Conservation (phyloP, 2,329 filamentous ascomycete genomes). For the Phaeosphaeria sp. region DNA sequence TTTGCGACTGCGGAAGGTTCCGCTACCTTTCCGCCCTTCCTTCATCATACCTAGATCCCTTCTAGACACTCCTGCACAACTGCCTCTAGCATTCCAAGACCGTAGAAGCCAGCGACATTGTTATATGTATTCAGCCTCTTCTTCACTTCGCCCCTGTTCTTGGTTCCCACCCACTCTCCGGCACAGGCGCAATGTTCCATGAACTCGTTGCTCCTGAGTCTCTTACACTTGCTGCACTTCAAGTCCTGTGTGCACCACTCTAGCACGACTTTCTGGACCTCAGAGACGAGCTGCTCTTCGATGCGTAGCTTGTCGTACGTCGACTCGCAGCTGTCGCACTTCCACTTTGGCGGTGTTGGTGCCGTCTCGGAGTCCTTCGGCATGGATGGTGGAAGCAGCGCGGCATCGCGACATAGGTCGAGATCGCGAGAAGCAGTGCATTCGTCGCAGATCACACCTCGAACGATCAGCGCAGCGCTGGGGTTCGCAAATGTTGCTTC, state of each 20-base stretch:
- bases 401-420: slow-evolving; percentile 89
- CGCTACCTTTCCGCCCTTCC: neutral
- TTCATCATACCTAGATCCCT: slow-evolving; percentile 40
- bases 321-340: slow-evolving; percentile 76
- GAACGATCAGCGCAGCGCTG: slow-evolving; percentile 73
- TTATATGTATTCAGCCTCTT: slow-evolving; percentile 72
- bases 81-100: slow-evolving; percentile 78
- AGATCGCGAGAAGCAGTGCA: slow-evolving; percentile 90
- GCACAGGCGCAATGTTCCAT: slow-evolving; percentile 97
- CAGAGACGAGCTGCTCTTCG: slow-evolving; percentile 80
- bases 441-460: slow-evolving; percentile 83
- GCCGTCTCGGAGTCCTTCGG: slow-evolving; percentile 39
- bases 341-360: slow-evolving; percentile 70
- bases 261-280: slow-evolving; percentile 76
- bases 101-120: slow-evolving; percentile 79
- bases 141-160: slow-evolving; percentile 71
- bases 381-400: slow-evolving; percentile 67
- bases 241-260: slow-evolving; percentile 91
- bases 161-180: slow-evolving; percentile 79
- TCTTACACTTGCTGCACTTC: slow-evolving; percentile 75
- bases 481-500: slow-evolving; percentile 91
- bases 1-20: neutral
- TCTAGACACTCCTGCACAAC: slow-evolving; percentile 72
- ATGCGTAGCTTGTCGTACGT: slow-evolving; percentile 80
- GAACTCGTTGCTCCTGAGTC: slow-evolving; percentile 84